Evolutionary conservation across 2,329 filamentous ascomycete genomes (phyloP).

Genomic region (Ceratocystis eucalypticola): DNA sequence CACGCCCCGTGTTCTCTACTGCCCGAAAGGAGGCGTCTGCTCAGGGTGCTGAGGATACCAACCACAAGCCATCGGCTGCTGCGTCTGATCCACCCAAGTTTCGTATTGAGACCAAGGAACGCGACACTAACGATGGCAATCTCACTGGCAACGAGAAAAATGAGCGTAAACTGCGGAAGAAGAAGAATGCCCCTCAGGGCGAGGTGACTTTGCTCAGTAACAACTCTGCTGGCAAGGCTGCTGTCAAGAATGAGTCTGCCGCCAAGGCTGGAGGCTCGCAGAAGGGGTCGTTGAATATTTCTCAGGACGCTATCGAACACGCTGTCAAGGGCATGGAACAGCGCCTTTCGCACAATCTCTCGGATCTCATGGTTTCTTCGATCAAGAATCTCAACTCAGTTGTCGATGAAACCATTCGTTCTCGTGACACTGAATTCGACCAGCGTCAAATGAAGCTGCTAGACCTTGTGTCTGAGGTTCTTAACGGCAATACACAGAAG

Average conservation of each 20-base stretch:
- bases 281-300: conserved; percentile 24
- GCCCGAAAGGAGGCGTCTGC: conserved; percentile 29
- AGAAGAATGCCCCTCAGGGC: conserved; percentile 42
- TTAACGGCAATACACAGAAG: conserved; percentile 52
- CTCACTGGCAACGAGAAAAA: conserved; percentile 37
- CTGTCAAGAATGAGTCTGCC: conserved; percentile 18
- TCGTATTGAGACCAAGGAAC: conserved; percentile 27
- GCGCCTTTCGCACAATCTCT: conserved; percentile 37
- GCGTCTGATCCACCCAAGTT: conserved; percentile 27
- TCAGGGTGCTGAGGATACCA: conserved; percentile 12
- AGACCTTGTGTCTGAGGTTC: conserved; percentile 44
- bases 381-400: conserved; percentile 49
- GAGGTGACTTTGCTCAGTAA: conserved; percentile 31
- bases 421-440: conserved; percentile 39
- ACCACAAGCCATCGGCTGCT: conserved; percentile 2
- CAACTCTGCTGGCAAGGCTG: conserved; percentile 28
- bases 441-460: conserved; percentile 41
- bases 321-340: conserved; percentile 42
- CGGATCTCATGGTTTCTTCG: conserved; percentile 40
- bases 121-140: conserved; percentile 14
- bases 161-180: conserved; percentile 51
- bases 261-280: conserved; percentile 14
- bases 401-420: conserved; percentile 49
- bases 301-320: conserved; percentile 37
- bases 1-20: conserved; percentile 25